Evolutionary conservation across 192 early-diverging fungal genomes (phyloP).

Genomic region (Rhizophagus clarus): DNA sequence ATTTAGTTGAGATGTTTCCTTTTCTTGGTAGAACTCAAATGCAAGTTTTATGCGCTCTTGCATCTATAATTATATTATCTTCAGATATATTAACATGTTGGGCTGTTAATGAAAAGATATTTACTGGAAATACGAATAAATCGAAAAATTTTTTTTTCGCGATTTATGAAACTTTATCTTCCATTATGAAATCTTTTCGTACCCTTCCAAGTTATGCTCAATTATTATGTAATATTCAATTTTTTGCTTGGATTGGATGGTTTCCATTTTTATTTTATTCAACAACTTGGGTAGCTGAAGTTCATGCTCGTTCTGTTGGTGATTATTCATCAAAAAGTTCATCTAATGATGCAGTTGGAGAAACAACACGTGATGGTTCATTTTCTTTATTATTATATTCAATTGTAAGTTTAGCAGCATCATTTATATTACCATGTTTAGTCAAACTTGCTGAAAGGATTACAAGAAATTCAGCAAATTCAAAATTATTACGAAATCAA

Average conservation of each 20-base stretch:
- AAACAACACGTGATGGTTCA: slow-evolving; percentile 81
- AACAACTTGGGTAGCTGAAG: slow-evolving; percentile 58
- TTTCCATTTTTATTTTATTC: slow-evolving; percentile 92
- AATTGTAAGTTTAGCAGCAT: slow-evolving; percentile 66
- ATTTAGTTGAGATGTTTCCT: slow-evolving; percentile 70
- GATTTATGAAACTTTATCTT: slow-evolving; percentile 29
- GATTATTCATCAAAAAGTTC: slow-evolving; percentile 23
- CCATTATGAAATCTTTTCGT: slow-evolving; percentile 51
- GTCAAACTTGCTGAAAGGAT: slow-evolving; percentile 32
- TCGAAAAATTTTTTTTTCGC: slow-evolving; percentile 31
- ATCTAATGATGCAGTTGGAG: slow-evolving; percentile 37
- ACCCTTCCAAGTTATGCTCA: slow-evolving; percentile 73
- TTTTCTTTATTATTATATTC: slow-evolving; percentile 84
- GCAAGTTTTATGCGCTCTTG: slow-evolving; percentile 79
- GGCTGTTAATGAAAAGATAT: slow-evolving; percentile 53
- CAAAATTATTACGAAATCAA: not conserved
- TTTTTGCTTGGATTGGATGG: slow-evolving; percentile 97
- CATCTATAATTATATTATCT: slow-evolving; percentile 61
- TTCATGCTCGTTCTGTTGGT: slow-evolving; percentile 39
- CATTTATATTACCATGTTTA: slow-evolving; percentile 50
- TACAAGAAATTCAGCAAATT: not conserved
- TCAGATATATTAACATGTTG: slow-evolving; percentile 75
- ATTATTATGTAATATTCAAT: slow-evolving; percentile 84
- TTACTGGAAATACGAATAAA: slow-evolving; percentile 31
- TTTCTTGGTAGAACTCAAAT: slow-evolving; percentile 80